Base-by-base conservation (phyloP, 495 filamentous ascomycete species). In the Parmelia sp. region DNA sequence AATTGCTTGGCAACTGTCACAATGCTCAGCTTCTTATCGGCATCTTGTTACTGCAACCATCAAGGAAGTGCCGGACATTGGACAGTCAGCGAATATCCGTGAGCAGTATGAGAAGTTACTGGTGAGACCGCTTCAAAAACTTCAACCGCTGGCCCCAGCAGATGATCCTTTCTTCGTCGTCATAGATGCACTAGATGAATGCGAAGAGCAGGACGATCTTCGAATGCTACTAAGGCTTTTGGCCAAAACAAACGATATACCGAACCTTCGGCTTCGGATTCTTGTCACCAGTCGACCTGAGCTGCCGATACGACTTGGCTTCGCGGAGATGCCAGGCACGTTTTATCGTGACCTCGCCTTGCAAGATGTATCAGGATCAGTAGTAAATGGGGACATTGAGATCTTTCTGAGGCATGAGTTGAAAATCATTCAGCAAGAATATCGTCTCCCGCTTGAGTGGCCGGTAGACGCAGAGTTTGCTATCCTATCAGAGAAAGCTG, bases 1-100 rank as follows among this genome's bases (percentile, higher is more conserved):
- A 12, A 74, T 84, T 33, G 72, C 74, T 27, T 84, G n/a, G 11
- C 33, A 35, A 11, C 53, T 56, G 4, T 23, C 33, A 56, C n/a
- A n/a, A n/a, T n/a, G n/a, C n/a, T n/a, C n/a, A n/a, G n/a, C n/a
- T n/a, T n/a, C n/a, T n/a, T n/a, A n/a, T n/a, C n/a, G n/a, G n/a
- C n/a, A n/a, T n/a, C n/a, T n/a, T n/a, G n/a, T n/a, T n/a, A n/a
- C n/a, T n/a, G n/a, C n/a, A n/a, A n/a, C n/a, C n/a, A n/a, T n/a
- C n/a, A n/a, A n/a, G n/a, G n/a, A n/a, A n/a, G n/a, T n/a, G n/a
- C n/a, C n/a, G n/a, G n/a, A n/a, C n/a, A n/a, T n/a, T n/a, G 12
- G 15, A 6, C 53, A 56, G 53, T 31, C 4, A 19, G 7, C 15
- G 10, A 3, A 3, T 35, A 23, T 56, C n/a, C 29, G 4, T 3